phyloP scores from a whole-genome alignment of 768 basidiomycete genomes.

The Leccinum barrowsii region DNA sequence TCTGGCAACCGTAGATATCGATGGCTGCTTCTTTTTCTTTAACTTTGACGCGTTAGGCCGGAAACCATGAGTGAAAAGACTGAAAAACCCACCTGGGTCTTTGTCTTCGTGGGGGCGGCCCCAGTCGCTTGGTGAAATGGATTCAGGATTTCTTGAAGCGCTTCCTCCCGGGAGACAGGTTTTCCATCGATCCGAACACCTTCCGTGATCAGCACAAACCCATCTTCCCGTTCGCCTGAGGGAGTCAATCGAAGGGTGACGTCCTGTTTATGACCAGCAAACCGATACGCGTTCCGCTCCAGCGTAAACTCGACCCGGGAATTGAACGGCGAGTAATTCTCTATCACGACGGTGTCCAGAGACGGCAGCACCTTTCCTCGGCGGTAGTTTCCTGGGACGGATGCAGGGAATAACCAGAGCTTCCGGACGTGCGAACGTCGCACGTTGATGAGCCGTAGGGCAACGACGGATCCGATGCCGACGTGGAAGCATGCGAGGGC shows the following conservation, averaged over 20 bases:
- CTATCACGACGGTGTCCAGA: slow-evolving; percentile 26
- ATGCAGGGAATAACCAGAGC: slow-evolving; percentile 29
- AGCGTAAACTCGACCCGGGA: slow-evolving; percentile 22
- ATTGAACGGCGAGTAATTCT: slow-evolving; percentile 21
- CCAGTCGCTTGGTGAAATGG: slow-evolving; percentile 11
- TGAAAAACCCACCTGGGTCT: slow-evolving; percentile 14
- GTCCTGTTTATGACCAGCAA: slow-evolving; percentile 18
- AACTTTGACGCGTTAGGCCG: slow-evolving; percentile 10
- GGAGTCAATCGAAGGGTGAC: slow-evolving; percentile 18
- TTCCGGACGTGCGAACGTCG: slow-evolving; percentile 29
- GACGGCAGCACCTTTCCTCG: slow-evolving; percentile 14
- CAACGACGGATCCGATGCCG: slow-evolving; percentile 28
- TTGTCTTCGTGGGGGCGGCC: slow-evolving; percentile 9
- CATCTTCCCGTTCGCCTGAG: slow-evolving; percentile 14
- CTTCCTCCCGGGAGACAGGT: slow-evolving; percentile 15
- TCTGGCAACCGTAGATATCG: not conserved
- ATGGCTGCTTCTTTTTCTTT: slow-evolving; percentile 18
- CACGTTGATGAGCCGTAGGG: slow-evolving; percentile 24
- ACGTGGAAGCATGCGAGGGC: slow-evolving; percentile 28
- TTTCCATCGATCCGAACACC: slow-evolving; percentile 27
- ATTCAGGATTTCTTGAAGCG: slow-evolving; percentile 21
- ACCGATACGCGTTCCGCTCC: slow-evolving; percentile 23
- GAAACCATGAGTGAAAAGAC: not conserved
- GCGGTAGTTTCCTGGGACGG: slow-evolving; percentile 23
- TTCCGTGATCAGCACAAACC: slow-evolving; percentile 20